Percentiles rank a stretch among this genome's conserved stretches.
Conservation (phyloP, 257 asterid species). For the Datura wrightii region DNA sequence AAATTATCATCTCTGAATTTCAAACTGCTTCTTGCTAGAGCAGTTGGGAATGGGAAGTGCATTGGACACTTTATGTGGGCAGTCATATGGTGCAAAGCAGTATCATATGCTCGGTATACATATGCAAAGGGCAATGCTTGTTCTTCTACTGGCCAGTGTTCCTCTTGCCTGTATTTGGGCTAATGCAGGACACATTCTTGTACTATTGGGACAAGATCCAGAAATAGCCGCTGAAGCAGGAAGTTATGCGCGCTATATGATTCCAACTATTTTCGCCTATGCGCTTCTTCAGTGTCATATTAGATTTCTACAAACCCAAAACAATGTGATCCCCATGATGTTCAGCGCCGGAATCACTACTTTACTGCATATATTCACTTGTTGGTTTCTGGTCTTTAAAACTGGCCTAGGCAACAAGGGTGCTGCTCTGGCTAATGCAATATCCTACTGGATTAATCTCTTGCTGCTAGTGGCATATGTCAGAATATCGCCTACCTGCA, state of each 20-base stretch:
- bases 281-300: conserved; percentile 37
- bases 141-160: conserved; percentile 34
- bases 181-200: conserved; percentile 33
- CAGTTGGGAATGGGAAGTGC: conserved; percentile 49
- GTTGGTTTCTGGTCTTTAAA: conserved; percentile 47
- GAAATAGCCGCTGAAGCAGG: conserved; percentile 38
- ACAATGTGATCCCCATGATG: conserved; percentile 46
- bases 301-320: conserved; percentile 51
- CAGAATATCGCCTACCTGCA: conserved; percentile 60
- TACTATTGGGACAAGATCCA: conserved; percentile 44
- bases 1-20: neutral
- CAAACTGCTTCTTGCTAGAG: neutral
- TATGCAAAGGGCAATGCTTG: conserved; percentile 44
- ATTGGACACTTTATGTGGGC: conserved; percentile 52
- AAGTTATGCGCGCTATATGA: conserved; percentile 39
- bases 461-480: conserved; percentile 55
- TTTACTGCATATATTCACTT: conserved; percentile 42
- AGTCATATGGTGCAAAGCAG: conserved; percentile 48
- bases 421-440: conserved; percentile 45
- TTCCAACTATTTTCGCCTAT: conserved; percentile 42
- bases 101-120: conserved; percentile 53
- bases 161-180: conserved; percentile 36
- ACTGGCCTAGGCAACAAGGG: conserved; percentile 43
- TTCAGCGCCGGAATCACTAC: conserved; percentile 38
- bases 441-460: conserved; percentile 61